Evolutionary conservation across 495 filamentous ascomycete species (phyloP), one percentile per base, ranked within the genome.

Genomic region (Penicillium lagena): DNA sequence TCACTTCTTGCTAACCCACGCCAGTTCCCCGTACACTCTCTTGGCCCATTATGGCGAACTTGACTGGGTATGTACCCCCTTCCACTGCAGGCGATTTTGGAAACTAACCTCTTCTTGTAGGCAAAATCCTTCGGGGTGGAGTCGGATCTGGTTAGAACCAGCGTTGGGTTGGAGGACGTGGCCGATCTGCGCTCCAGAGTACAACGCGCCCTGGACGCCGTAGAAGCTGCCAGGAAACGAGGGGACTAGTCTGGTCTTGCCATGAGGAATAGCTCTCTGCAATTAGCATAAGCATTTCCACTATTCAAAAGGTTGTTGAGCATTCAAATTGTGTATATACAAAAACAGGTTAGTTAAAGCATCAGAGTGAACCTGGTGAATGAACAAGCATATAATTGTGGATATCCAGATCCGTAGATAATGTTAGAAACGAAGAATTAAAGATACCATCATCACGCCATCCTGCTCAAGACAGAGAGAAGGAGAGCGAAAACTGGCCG

Each of bases 21-120:
- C 9, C 44, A 83, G 80, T 55, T 94, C 82, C 31, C 93, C 94
- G 8, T 98, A 95, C 53, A 88, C 91, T 28, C 65, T 98, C 12
- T 66, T 98, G 22, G 94, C 94, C 15, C 94, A 98, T 60, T 98
- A 93, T 49, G 69, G 78, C 43, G 94, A 98, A 73, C 62, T 96
- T 11, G 87, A 94, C 29, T 98, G 93, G 84, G 81, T 82, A 72
- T 54, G 76, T 67, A 39, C 37, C 31, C 41, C 9, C 29, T 40
- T 34, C 32, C 32, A 34, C 9, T 31, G 2, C 39, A 81, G 89
- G 89, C 86, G 27, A 81, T 22, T 22, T 22, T 2, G 17, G 22
- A 15, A 12, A 17, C 51, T 58, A 50, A 54, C 31, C n/a, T 14
- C 27, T 15, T 28, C 33, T 12, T 31, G 2, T 39, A 81, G 89